phyloP scores from a whole-genome alignment of 345 rosid species.

The Mercurialis annua region DNA sequence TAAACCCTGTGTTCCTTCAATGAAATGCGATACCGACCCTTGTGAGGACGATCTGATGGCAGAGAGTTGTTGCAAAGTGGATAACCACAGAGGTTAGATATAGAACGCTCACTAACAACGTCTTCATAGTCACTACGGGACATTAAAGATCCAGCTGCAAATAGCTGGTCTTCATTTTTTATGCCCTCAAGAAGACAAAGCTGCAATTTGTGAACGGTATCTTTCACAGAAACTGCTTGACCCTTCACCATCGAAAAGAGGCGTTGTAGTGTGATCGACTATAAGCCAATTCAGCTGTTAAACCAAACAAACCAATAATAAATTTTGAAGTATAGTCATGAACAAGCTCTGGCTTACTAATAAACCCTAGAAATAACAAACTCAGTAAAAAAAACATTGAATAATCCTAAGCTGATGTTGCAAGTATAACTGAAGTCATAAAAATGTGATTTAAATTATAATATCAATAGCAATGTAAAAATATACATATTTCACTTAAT shows the following conservation, averaged over 20 bases:
- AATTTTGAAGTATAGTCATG: too few species aligned
- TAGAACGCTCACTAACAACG: conserved; percentile 65
- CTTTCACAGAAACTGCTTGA: conserved; percentile 36
- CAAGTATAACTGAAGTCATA: too few species aligned
- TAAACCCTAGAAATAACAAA: too few species aligned
- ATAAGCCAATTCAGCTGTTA: too few species aligned
- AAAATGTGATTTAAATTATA: too few species aligned
- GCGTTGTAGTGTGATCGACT: too few species aligned
- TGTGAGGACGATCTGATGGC: conserved; percentile 46
- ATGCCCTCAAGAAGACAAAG: conserved; percentile 58
- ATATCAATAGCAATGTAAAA: too few species aligned
- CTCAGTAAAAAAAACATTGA: too few species aligned
- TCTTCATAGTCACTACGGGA: conserved; percentile 68
- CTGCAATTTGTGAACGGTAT: conserved; percentile 62
- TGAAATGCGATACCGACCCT: conserved; percentile 64
- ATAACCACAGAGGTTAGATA: conserved; percentile 62
- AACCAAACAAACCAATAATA: too few species aligned
- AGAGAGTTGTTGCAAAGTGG: conserved; percentile 51
- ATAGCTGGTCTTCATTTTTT: conserved; percentile 48
- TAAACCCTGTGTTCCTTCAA: conserved; percentile 72
- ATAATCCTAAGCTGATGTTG: too few species aligned
- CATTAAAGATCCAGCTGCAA: conserved; percentile 56
- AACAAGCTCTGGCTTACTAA: too few species aligned
- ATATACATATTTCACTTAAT: too few species aligned
- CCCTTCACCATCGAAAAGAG: conserved; percentile 33